A percentile compares a stretch with the other conserved stretches of the same genome.
These are phyloP conservation scores for Dothistroma pini DNA, from an alignment of 2,329 filamentous ascomycete species.

Conservation along the genomic window DNA sequence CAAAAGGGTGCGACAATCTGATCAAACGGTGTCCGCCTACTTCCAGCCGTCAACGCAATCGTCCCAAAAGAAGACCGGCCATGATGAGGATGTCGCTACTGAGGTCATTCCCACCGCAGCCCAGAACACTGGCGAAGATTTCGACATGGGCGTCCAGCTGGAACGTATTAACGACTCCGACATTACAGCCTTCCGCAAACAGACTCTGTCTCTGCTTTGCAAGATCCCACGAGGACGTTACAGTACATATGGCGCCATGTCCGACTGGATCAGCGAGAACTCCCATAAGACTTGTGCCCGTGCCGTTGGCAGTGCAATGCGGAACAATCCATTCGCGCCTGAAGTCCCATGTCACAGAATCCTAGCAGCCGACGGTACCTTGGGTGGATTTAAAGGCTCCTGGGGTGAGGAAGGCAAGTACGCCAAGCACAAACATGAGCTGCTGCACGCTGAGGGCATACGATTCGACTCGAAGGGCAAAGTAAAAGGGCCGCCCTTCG, in stretches of 20 bases:
- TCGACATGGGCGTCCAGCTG: conserved; percentile 30
- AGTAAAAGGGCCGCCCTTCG: conserved; percentile 40
- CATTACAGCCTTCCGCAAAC: conserved; percentile 49
- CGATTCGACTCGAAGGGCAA: conserved; percentile 43
- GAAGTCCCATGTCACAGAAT: conserved; percentile 43
- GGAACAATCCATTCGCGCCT: conserved; percentile 43
- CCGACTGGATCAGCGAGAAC: conserved; percentile 31
- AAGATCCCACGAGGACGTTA: conserved; percentile 36
- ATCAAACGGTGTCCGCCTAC: conserved; percentile 28
- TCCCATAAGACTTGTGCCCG: conserved; percentile 37
- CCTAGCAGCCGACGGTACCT: conserved; percentile 34
- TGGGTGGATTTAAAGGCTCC: conserved; percentile 52
- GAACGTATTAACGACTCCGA: conserved; percentile 43
- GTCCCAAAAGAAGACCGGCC: not conserved
- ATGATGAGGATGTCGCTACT: conserved; percentile 3
- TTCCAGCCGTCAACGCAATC: conserved; percentile 29
- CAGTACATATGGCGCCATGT: conserved; percentile 37
- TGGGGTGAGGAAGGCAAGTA: conserved; percentile 47
- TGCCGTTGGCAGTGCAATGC: conserved; percentile 41
- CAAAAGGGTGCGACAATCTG: conserved; percentile 26
- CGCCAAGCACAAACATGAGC: conserved; percentile 40
- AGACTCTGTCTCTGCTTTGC: conserved; percentile 34
- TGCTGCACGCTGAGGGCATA: conserved; percentile 44
- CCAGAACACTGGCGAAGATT: conserved; percentile 3
- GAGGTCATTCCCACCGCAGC: not conserved